Evolutionary conservation across 1,284 basidiomycete genomes (phyloP).

Genomic region (Leccinum fallax): DNA sequence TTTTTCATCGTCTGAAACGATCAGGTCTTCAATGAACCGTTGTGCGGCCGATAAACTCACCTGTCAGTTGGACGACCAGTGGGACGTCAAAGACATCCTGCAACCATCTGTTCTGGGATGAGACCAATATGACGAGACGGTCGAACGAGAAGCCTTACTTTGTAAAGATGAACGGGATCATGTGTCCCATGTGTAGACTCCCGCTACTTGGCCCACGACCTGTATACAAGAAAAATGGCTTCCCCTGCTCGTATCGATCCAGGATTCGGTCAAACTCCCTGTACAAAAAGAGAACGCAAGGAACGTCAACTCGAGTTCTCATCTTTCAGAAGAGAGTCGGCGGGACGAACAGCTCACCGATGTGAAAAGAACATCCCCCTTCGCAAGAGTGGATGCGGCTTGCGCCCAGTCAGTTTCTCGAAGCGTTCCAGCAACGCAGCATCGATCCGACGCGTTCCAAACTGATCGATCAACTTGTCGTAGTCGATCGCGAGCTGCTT

Average conservation of each 20-base stretch:
- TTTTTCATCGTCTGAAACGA: conserved; percentile 89
- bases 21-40: background rate
- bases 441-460: conserved; percentile 88
- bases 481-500: conserved; percentile 94
- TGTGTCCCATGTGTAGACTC: conserved; percentile 98
- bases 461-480: conserved; percentile 92
- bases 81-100: conserved; percentile 97
- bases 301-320: background rate
- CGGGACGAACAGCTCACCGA: conserved; percentile 56
- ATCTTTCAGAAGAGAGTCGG: background rate
- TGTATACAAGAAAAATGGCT: conserved; percentile 98
- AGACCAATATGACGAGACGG: background rate
- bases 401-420: conserved; percentile 87
- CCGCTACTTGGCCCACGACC: conserved; percentile 96
- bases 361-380: conserved; percentile 98
- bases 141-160: conserved; percentile 64
- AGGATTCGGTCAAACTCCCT: conserved; percentile 95
- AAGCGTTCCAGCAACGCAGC: conserved; percentile 84
- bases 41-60: conserved; percentile 39
- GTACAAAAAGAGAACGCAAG: conserved; percentile 4
- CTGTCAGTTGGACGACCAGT: conserved; percentile 93
- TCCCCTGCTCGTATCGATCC: conserved; percentile 94
- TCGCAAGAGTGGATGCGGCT: conserved; percentile 89
- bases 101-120: conserved; percentile 69
- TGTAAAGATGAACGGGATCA: conserved; percentile 97